These are phyloP conservation scores for Diaporthe vaccinii DNA, from an alignment of 2,329 filamentous ascomycete species.

Conservation along the genomic window DNA sequence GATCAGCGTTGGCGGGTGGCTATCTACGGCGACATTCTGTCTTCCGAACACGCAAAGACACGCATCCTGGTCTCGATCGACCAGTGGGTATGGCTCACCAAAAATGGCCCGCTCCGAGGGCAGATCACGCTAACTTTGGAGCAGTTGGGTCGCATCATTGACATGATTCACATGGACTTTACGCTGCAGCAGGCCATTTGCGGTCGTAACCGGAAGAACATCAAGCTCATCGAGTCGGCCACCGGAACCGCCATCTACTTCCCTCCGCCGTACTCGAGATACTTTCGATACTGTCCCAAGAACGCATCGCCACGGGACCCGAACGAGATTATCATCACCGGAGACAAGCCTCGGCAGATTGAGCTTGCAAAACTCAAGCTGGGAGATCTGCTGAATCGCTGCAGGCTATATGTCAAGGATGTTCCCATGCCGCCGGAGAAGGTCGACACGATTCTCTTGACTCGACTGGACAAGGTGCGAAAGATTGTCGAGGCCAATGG, in stretches of 20 bases:
- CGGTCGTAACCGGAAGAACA: slow-evolving; percentile 94
- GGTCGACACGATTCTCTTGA: slow-evolving; percentile 93
- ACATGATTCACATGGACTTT: slow-evolving; percentile 85
- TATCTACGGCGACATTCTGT: slow-evolving; percentile 96
- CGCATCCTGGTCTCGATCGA: slow-evolving; percentile 97
- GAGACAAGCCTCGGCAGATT: slow-evolving; percentile 87
- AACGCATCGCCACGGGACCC: slow-evolving; percentile 86
- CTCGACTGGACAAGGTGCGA: slow-evolving; percentile 93
- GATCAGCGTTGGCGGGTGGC: slow-evolving; percentile 93
- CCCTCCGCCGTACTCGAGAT: slow-evolving; percentile 90
- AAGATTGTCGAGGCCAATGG: slow-evolving; percentile 98
- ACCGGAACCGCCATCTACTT: slow-evolving; percentile 99
- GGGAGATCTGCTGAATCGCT: slow-evolving; percentile 84
- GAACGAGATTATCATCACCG: slow-evolving; percentile 95
- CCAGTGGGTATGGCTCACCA: slow-evolving; percentile 75
- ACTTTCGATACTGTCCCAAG: slow-evolving; percentile 90
- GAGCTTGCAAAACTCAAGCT: slow-evolving; percentile 91
- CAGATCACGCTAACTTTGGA: slow-evolving; percentile 50
- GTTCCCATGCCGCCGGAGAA: slow-evolving; percentile 91
- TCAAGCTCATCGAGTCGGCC: slow-evolving; percentile 95
- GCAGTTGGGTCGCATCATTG: slow-evolving; percentile 80
- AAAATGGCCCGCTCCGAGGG: neutral
- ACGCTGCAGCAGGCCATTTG: slow-evolving; percentile 93
- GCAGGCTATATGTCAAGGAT: slow-evolving; percentile 91
- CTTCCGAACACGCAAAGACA: slow-evolving; percentile 96